Percentiles rank a stretch among this genome's conserved stretches.
phyloP scores from a whole-genome alignment of 805 yeast genomes.

The Wickerhamomyces rabaulensis region DNA sequence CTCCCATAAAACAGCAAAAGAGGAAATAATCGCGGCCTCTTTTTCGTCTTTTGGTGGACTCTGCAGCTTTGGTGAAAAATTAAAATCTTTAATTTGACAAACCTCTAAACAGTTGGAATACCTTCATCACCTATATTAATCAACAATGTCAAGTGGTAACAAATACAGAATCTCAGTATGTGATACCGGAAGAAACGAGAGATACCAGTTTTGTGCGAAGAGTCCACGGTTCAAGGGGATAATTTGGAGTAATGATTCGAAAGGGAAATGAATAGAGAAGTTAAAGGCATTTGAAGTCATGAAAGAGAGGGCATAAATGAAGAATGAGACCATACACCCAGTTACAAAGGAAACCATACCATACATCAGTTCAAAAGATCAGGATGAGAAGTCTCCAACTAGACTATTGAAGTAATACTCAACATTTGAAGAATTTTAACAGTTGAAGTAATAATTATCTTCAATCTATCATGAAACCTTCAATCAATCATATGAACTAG shows the following conservation, averaged over 20 bases:
- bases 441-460: too few species aligned
- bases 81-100: conserved; percentile 1
- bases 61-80: conserved; percentile 3
- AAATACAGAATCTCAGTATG: conserved; percentile 99
- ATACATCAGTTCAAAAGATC: not conserved
- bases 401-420: not conserved
- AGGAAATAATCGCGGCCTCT: not conserved
- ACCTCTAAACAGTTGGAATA: not conserved
- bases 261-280: not conserved
- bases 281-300: not conserved
- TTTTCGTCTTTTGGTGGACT: not conserved
- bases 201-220: not conserved
- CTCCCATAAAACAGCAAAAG: not conserved
- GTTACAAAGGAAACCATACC: not conserved
- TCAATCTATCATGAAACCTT: too few species aligned
- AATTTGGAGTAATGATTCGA: not conserved
- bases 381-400: not conserved
- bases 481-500: too few species aligned
- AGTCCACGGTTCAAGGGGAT: not conserved
- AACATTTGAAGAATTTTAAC: too few species aligned
- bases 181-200: conserved; percentile 19
- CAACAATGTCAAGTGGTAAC: conserved; percentile 90
- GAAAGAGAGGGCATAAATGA: not conserved
- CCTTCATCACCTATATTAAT: conserved; percentile 1
- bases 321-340: not conserved